These are phyloP conservation scores for Colletotrichum tabaci DNA, from an alignment of 2,329 filamentous ascomycete species.

Conservation along the genomic window DNA sequence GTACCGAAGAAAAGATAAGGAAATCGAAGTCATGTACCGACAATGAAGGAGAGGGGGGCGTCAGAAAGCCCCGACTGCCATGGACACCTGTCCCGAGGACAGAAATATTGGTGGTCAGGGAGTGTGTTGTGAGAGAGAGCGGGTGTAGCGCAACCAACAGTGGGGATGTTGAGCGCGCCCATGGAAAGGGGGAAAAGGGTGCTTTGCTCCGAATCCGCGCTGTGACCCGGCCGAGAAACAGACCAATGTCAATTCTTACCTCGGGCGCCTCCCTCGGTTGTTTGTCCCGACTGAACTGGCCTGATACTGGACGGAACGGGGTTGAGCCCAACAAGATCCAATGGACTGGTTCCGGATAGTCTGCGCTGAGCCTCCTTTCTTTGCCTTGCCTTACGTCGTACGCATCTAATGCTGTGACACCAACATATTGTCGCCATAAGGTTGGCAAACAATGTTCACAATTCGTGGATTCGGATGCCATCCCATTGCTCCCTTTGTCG, in stretches of 20 bases:
- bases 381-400: neutral
- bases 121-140: neutral
- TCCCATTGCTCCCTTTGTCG: neutral
- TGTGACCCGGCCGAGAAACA: conserved; percentile 28
- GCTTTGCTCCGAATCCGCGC: conserved; percentile 20
- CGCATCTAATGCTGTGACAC: neutral
- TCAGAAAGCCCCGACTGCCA: neutral
- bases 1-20: neutral
- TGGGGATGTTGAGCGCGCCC: neutral
- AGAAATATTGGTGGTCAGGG: neutral
- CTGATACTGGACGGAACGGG: conserved; percentile 26
- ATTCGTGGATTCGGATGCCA: neutral
- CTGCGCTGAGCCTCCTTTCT: neutral
- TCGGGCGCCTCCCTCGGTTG: neutral
- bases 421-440: neutral
- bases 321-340: neutral
- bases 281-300: conserved; percentile 26
- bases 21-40: neutral
- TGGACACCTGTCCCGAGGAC: neutral
- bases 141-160: too few species aligned
- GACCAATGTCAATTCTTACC: neutral
- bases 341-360: neutral
- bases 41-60: neutral
- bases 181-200: neutral
- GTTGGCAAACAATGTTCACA: neutral